Evolutionary conservation across 1,284 basidiomycete species (phyloP).

Genomic region (Trametes pubescens): DNA sequence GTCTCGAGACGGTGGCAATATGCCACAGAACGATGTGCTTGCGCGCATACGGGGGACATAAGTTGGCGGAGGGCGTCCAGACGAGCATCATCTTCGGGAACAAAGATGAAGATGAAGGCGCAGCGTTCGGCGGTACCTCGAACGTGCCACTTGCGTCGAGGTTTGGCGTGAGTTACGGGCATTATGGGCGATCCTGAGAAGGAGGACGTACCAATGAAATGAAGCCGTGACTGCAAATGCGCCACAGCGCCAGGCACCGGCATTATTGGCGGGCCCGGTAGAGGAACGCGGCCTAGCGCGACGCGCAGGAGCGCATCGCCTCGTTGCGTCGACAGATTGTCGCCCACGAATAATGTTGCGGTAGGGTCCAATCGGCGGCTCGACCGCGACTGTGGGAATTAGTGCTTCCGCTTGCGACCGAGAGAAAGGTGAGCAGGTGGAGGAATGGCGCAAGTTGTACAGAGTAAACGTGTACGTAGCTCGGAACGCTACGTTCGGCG

Average conservation of each 20-base stretch:
- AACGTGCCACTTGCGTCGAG: background rate
- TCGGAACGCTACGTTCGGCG: no score
- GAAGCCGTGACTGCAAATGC: background rate
- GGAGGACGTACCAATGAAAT: background rate
- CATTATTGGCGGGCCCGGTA: background rate
- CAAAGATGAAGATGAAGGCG: background rate
- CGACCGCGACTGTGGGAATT: background rate
- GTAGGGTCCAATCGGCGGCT: background rate
- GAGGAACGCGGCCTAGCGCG: background rate
- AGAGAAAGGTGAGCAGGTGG: no score
- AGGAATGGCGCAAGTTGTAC: no score
- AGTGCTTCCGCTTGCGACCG: background rate
- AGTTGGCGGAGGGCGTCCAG: background rate
- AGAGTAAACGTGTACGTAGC: no score
- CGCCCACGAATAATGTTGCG: background rate
- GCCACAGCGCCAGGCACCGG: constrained; percentile 1
- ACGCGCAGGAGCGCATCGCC: background rate
- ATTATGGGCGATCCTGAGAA: background rate
- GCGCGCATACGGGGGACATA: background rate
- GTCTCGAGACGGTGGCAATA: background rate
- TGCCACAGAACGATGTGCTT: background rate
- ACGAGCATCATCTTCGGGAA: background rate
- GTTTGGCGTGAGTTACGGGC: background rate
- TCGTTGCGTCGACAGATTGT: constrained; percentile 12
- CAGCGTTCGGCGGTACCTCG: background rate